Evolutionary conservation across 2,329 filamentous ascomycete genomes (phyloP).

Genomic region (Arthrobotrys musiformis): DNA sequence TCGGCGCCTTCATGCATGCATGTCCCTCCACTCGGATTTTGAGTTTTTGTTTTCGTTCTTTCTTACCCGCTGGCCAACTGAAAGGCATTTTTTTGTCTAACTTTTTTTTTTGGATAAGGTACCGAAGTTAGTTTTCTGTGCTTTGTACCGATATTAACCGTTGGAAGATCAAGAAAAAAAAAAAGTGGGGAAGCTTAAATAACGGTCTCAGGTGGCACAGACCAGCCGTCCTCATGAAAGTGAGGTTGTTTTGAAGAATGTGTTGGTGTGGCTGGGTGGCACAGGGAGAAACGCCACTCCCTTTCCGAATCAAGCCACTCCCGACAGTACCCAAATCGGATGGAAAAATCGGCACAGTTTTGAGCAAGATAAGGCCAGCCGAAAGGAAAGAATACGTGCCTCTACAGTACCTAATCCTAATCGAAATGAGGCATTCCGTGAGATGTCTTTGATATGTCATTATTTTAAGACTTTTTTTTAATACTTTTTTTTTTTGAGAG

Average conservation of each 20-base stretch:
- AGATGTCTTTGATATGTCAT: conserved; percentile 30
- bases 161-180: too few relatives aligned
- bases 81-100: neutral
- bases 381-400: too few relatives aligned
- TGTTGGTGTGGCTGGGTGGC: conserved; percentile 51
- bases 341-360: neutral
- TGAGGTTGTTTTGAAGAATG: conserved; percentile 11
- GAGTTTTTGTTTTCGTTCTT: neutral
- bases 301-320: conserved; percentile 26
- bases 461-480: conserved; percentile 25
- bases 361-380: neutral
- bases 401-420: too few relatives aligned
- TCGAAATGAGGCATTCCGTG: neutral
- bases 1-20: neutral
- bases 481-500: conserved; percentile 8
- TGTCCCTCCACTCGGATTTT: too few relatives aligned
- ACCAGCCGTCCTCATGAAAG: neutral
- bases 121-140: neutral
- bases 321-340: conserved; percentile 21
- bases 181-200: conserved; percentile 15
- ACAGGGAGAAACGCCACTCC: conserved; percentile 21
- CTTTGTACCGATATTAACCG: conserved; percentile 23
- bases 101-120: neutral
- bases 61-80: conserved; percentile 7
- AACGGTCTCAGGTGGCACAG: neutral